phyloP scores from a whole-genome alignment of 2,329 filamentous ascomycete genomes.

The Exophiala sp. region DNA sequence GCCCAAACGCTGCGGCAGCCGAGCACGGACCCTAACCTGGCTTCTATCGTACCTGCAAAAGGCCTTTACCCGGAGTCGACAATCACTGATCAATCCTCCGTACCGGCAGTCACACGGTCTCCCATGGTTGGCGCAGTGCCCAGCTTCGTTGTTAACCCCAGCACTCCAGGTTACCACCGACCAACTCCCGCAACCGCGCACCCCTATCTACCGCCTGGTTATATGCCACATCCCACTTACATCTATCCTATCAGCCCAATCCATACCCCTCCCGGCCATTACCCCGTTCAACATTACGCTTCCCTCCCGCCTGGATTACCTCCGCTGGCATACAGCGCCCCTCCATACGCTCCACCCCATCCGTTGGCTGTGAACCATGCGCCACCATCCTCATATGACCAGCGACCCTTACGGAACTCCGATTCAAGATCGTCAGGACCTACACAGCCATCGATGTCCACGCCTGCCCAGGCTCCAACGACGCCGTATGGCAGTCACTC shows the following conservation, averaged over 20 bases:
- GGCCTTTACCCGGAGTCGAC: slow-evolving; percentile 97
- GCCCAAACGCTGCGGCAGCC: slow-evolving; percentile 72
- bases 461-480: slow-evolving; percentile 33
- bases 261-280: slow-evolving; percentile 38
- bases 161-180: slow-evolving; percentile 51
- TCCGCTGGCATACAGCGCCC: slow-evolving; percentile 21
- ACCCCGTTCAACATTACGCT: slow-evolving; percentile 22
- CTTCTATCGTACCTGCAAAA: slow-evolving; percentile 79
- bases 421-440: slow-evolving; percentile 35
- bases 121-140: slow-evolving; percentile 58
- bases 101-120: slow-evolving; percentile 72
- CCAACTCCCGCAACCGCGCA: slow-evolving; percentile 36
- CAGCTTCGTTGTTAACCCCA: slow-evolving; percentile 48
- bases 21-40: slow-evolving; percentile 69
- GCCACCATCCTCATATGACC: slow-evolving; percentile 27
- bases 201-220: slow-evolving; percentile 34
- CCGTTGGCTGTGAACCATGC: slow-evolving; percentile 21
- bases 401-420: slow-evolving; percentile 22
- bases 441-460: slow-evolving; percentile 33
- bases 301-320: slow-evolving; percentile 17
- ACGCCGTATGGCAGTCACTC: slow-evolving; percentile 32
- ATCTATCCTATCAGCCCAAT: slow-evolving; percentile 43
- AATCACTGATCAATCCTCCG: slow-evolving; percentile 73
- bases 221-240: slow-evolving; percentile 33
- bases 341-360: slow-evolving; percentile 19